Evolutionary conservation across 331 rosid species (phyloP).

Genomic region (Rhamnella rubrinervis): DNA sequence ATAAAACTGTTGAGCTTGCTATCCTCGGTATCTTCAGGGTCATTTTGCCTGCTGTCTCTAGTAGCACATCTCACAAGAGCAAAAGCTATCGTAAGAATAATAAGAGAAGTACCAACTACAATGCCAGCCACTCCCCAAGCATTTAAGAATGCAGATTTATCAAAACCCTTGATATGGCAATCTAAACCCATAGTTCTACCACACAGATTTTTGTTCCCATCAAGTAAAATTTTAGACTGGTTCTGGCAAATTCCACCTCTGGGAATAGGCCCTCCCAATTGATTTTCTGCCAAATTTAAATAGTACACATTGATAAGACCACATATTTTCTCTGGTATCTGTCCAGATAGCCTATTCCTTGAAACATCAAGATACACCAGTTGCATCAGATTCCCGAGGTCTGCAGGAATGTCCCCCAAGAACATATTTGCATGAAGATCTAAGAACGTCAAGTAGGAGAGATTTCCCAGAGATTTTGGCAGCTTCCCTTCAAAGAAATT

Average conservation of each 20-base stretch:
- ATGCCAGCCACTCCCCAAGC: conserved; percentile 69
- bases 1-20: conserved; percentile 59
- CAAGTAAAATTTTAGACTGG: conserved; percentile 46
- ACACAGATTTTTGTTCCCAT: conserved; percentile 70
- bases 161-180: conserved; percentile 49
- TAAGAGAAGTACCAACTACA: conserved; percentile 42
- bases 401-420: conserved; percentile 68
- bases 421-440: conserved; percentile 82
- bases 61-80: conserved; percentile 50
- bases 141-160: conserved; percentile 47
- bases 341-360: conserved; percentile 61
- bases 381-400: conserved; percentile 78
- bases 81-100: conserved; percentile 43
- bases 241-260: conserved; percentile 78
- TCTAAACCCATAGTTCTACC: conserved; percentile 55
- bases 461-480: conserved; percentile 70
- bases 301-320: conserved; percentile 55
- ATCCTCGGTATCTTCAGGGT: conserved; percentile 58
- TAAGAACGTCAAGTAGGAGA: conserved; percentile 68
- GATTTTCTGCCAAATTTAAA: conserved; percentile 69
- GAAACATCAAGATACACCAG: conserved; percentile 81
- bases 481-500: conserved; percentile 63
- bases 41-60: conserved; percentile 43
- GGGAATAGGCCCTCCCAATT: conserved; percentile 81
- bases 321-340: conserved; percentile 77